These are phyloP conservation scores for Scheffersomyces stipitis DNA, from an alignment of 805 yeast species.

Conservation along the genomic window DNA sequence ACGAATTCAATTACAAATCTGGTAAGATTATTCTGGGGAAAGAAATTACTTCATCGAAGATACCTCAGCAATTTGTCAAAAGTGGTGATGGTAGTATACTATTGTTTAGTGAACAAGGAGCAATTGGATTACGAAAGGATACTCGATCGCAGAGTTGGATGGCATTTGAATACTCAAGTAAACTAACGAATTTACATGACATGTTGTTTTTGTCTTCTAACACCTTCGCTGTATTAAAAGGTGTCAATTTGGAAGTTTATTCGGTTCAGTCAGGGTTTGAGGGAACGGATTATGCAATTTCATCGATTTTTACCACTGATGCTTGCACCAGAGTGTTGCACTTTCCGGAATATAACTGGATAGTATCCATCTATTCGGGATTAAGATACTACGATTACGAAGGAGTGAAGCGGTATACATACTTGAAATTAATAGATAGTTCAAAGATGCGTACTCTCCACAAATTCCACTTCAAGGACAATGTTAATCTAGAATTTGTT, in stretches of 20 bases:
- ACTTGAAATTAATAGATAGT: slow-evolving; percentile 15
- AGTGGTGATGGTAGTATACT: slow-evolving; percentile 4
- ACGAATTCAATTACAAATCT: neutral
- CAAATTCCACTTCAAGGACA: slow-evolving; percentile 7
- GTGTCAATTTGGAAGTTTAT: neutral
- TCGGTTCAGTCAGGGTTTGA: neutral
- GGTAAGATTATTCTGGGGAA: neutral
- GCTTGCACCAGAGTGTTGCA: slow-evolving; percentile 1
- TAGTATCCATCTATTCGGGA: slow-evolving; percentile 17
- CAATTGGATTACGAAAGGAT: slow-evolving; percentile 7
- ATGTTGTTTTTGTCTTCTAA: slow-evolving; percentile 6
- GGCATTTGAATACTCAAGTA: slow-evolving; percentile 1
- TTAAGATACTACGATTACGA: slow-evolving; percentile 11
- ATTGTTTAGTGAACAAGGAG: slow-evolving; percentile 10
- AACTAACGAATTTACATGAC: slow-evolving; percentile 9
- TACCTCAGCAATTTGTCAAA: slow-evolving; percentile 14
- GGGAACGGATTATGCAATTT: neutral
- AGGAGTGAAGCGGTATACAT: slow-evolving; percentile 12
- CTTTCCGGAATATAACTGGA: slow-evolving; percentile 3
- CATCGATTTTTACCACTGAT: neutral
- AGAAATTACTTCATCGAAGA: neutral
- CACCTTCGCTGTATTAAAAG: slow-evolving; percentile 6
- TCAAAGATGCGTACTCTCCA: slow-evolving; percentile 11
- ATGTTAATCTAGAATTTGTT: slow-evolving; percentile 13
- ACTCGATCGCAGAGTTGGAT: neutral